Conservation (phyloP, 208 protist genomes). For the Acanthamoeba lenticulata region DNA sequence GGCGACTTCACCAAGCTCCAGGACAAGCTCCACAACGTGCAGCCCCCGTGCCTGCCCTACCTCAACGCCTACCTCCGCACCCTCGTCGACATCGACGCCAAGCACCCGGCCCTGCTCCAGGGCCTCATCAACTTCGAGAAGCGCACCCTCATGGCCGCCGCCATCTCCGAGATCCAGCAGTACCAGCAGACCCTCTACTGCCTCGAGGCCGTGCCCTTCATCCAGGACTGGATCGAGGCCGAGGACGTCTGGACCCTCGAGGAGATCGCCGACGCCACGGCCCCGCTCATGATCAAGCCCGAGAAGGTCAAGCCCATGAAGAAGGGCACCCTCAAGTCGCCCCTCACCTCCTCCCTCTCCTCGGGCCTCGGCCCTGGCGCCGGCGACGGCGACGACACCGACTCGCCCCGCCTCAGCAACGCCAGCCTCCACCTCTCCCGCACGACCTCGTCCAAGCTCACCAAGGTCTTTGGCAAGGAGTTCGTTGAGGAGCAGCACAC, state of each 20-base stretch:
- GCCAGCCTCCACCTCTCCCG: background rate
- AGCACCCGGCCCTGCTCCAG: background rate
- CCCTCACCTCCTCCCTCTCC: background rate
- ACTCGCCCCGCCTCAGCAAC: background rate
- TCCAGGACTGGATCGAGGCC: constrained; percentile 53
- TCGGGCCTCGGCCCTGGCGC: background rate
- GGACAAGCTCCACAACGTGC: background rate
- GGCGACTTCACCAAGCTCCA: background rate
- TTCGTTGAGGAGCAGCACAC: constrained; percentile 31
- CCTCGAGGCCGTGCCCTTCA: constrained; percentile 26
- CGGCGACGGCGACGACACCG: background rate
- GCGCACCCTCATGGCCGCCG: background rate
- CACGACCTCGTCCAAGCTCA: constrained; percentile 43
- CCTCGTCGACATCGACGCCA: constrained; percentile 87
- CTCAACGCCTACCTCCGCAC: constrained; percentile 83
- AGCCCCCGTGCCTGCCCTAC: constrained; percentile 68
- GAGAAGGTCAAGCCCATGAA: constrained; percentile 11
- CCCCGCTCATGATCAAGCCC: background rate
- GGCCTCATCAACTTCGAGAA: constrained; percentile 67
- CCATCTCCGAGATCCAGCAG: constrained; percentile 63
- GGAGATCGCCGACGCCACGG: background rate
- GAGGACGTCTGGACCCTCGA: background rate
- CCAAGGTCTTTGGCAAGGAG: constrained; percentile 55
- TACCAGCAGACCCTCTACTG: constrained; percentile 69
- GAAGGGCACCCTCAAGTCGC: background rate